Evolutionary conservation across 345 rosid genomes (phyloP), one percentile per base, ranked within the genome.

Genomic region (Draba incana): DNA sequence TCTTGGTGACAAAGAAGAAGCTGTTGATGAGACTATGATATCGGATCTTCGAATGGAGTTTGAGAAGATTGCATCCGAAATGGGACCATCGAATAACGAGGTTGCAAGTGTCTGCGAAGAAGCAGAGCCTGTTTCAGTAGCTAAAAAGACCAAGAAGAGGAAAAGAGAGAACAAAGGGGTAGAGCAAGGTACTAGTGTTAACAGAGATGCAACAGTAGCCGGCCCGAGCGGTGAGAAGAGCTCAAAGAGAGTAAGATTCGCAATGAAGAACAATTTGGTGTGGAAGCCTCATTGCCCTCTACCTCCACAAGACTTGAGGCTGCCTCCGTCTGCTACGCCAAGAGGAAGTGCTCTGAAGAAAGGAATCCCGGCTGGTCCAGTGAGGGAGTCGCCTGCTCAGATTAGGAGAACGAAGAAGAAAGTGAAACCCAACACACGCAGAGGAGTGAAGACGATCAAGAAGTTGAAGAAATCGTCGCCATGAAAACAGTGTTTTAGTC

Each of bases 271-370:
- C 80, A 94, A 91, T 81, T 68, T 94, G 83, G 92, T 91, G 38
- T 94, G 99, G 99, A 94, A 91, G 75, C 96, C 99, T 9, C 95
- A 91, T 52, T 88, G 80, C 71, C 99, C 97, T 43, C 68, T 94
- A 57, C 99, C 99, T 66, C 99, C 97, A 10, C 86, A 91, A 62
- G 84, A 81, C 69, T 68, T 94, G 83, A 88, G 99, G 79, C 70
- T 91, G 77, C 99, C 89, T 49, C 28, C 84, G 2, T 87, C 99
- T 62, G 88, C 82, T 58, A 89, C 92, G 8, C 99, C 99, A 5
- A 80, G 99, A 77, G 99, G 99, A 74, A 94, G 99, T 83, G 99
- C 99, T 15, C 89, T 94, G 15, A 94, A 94, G 84, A 71, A 87
- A 80, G 99, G 99, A 20, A 54, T 92, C 46, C 84, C 90, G 30